Conservation (phyloP, 129 eudicot genomes). For the Lactuca sativa region DNA sequence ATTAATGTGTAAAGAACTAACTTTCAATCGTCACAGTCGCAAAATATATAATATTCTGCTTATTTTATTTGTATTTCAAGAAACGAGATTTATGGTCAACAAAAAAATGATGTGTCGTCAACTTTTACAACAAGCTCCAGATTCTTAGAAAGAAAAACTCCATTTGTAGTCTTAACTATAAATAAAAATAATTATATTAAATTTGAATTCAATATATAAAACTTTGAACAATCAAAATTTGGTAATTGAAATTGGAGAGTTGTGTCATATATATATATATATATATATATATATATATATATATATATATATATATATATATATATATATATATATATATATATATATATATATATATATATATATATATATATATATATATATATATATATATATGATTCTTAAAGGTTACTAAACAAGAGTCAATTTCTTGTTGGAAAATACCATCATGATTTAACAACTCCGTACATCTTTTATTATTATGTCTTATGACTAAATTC, state of each 20-base stretch:
- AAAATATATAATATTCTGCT: no score
- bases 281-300: no score
- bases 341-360: no score
- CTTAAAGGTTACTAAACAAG: slow-evolving; percentile 14
- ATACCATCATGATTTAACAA: slow-evolving; percentile 29
- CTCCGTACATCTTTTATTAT: slow-evolving; percentile 26
- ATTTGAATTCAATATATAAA: neutral
- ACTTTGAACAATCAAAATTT: neutral
- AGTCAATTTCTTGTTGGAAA: slow-evolving; percentile 38
- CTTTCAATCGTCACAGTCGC: no score
- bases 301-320: no score
- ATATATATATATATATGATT: neutral
- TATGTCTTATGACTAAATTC: slow-evolving; percentile 26
- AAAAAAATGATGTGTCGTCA: neutral
- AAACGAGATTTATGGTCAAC: no score
- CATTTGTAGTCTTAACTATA: neutral
- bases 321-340: no score
- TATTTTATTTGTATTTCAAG: no score
- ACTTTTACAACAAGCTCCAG: neutral
- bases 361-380: no score
- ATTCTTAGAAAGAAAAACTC: neutral
- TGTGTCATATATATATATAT: neutral
- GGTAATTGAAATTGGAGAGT: neutral
- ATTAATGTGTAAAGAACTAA: no score
- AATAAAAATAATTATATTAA: neutral